These are phyloP conservation scores for Hordeum vulgare DNA, from an alignment of 176 grass and related monocot species.

Conservation along the genomic window MorexV3_pseudomolecules_assembly NC_058524.1:562538132-562538631, in stretches of 20 bases:
- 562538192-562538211: constrained; percentile 71
- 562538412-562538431: constrained; percentile 2
- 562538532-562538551: not conserved
- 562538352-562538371: constrained; percentile 84
- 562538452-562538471: constrained; percentile 39
- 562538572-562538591: not conserved
- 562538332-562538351: constrained; percentile 80
- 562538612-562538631: constrained; percentile 10
- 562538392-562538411: constrained; percentile 39
- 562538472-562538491: constrained; percentile 34
- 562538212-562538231: not conserved
- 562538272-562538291: constrained; percentile 40
- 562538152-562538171: constrained; percentile 96
- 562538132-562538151: constrained; percentile 65
- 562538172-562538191: constrained; percentile 85
- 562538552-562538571: not conserved
- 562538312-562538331: constrained; percentile 76
- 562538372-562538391: constrained; percentile 81
- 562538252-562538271: not conserved
- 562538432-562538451: constrained; percentile 28
- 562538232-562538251: no score
- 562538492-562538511: constrained; percentile 12
- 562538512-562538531: not conserved
- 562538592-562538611: not conserved
- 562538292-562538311: constrained; percentile 54